Base-by-base conservation (phyloP, 1,139 yeast genomes). In the Lodderomyces theae region DNA sequence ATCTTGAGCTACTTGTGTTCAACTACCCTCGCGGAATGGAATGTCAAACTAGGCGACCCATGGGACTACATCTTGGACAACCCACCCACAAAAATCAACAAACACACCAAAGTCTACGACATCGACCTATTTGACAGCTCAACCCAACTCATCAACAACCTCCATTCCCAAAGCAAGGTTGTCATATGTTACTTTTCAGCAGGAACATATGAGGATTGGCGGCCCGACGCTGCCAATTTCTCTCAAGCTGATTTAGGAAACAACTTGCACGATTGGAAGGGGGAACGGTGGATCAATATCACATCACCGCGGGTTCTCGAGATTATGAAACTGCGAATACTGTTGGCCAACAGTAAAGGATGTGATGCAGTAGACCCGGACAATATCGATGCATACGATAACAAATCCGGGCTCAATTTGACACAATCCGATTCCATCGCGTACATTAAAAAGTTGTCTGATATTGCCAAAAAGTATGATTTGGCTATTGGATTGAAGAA, bases 171-270 rank as follows among this genome's bases (percentile, higher is more conserved):
- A 3, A 49, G 47, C 5, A 52, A 50, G 32, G 45, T 42, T 24
- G 58, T 56, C n/a, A 48, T 56, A 6, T 57, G 61, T 38, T 56
- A 57, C 34, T 54, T 57, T 33, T 56, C 60, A 2, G 61, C 58
- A 3, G 60, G 61, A 5, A 52, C 55, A 32, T 56, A 51, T 42
- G 61, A 57, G 37, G 40, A 52, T 34, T 54, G 60, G 60, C 46
- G 60, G 26, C 39, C 42, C 6, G 60, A 56, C 37, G 49, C 48
- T 5, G 22, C 30, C 8, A 25, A 45, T 6, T 56, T 56, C 36
- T 10, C 35, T 5, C 22, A 35, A 5, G 9, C 37, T 2, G 61
- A 54, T 35, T 37, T 56, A 31, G 60, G 60, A 7, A 40, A 50
- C 9, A 43, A 46, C 3, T 41, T 56, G 17, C 56, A 52, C 39